These are phyloP conservation scores for Neckera pumila DNA, from an alignment of 225 moss, liverwort and hornwort genomes.

Conservation along the genomic window DNA sequence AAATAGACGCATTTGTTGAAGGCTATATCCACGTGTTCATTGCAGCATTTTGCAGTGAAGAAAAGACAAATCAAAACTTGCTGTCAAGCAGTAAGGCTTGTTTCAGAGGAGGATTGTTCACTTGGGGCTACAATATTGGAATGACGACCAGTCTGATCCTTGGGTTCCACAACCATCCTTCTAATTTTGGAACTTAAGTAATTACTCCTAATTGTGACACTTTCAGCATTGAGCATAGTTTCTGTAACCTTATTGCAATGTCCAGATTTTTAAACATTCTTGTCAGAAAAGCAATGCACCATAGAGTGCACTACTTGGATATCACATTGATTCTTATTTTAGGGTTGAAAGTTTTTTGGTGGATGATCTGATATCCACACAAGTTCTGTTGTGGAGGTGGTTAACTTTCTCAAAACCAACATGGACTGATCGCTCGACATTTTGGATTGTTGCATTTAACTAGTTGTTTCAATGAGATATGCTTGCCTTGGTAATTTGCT, in stretches of 20 bases:
- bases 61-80: neutral
- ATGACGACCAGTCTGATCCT: neutral
- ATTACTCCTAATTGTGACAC: neutral
- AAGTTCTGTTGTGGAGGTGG: neutral
- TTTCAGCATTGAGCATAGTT: neutral
- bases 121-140: neutral
- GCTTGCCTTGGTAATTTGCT: neutral
- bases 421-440: neutral
- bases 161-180: neutral
- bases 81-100: neutral
- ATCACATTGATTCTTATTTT: neutral
- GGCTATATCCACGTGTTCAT: neutral
- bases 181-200: neutral
- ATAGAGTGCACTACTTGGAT: too few species aligned
- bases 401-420: neutral
- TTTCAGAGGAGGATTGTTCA: neutral
- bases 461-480: neutral
- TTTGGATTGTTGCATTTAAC: neutral
- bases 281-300: neutral
- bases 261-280: neutral
- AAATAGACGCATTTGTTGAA: neutral
- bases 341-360: neutral
- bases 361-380: neutral
- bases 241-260: neutral
- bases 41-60: neutral